Evolutionary conservation across 108 stramenopile genomes (phyloP).

Genomic region (Mayamaea pseudoterrestris): DNA sequence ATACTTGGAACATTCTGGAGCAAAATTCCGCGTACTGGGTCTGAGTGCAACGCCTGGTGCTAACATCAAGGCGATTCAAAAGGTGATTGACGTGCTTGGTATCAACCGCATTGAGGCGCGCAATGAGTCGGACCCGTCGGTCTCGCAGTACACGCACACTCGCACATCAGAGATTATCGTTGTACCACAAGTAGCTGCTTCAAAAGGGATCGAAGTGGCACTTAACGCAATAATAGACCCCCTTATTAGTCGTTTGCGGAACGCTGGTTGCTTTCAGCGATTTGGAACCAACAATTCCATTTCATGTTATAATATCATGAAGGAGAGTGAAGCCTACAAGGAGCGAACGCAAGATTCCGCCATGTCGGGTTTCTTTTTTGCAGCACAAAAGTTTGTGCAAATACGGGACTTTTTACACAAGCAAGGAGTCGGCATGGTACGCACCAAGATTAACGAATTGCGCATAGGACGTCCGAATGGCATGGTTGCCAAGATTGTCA

Average conservation of each 20-base stretch:
- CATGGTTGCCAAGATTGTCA: conserved; percentile 17
- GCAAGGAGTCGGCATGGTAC: conserved; percentile 39
- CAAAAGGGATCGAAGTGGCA: conserved; percentile 24
- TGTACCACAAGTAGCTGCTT: conserved; percentile 32
- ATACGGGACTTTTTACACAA: conserved; percentile 29
- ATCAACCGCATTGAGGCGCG: conserved; percentile 67
- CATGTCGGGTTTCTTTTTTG: conserved; percentile 17
- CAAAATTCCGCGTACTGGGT: conserved; percentile 70
- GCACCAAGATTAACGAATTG: conserved; percentile 25
- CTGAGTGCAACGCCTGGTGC: conserved; percentile 94
- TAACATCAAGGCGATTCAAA: conserved; percentile 73
- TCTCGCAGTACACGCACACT: conserved; percentile 67
- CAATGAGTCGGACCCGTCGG: conserved; percentile 69
- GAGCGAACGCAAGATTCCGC: conserved; percentile 15
- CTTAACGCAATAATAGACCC: conserved; percentile 44
- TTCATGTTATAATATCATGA: conserved; percentile 25
- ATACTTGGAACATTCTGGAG: conserved; percentile 26
- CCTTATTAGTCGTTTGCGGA: conserved; percentile 26
- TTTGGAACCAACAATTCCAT: conserved; percentile 25
- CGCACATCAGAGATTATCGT: conserved; percentile 52
- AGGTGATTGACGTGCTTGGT: conserved; percentile 55
- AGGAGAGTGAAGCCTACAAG: conserved; percentile 17
- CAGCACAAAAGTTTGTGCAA: conserved; percentile 28
- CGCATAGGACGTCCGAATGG: conserved; percentile 16
- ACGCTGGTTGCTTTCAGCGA: conserved; percentile 15